phyloP scores from a whole-genome alignment of 768 basidiomycete species.

The Boletus rex-veris region DNA sequence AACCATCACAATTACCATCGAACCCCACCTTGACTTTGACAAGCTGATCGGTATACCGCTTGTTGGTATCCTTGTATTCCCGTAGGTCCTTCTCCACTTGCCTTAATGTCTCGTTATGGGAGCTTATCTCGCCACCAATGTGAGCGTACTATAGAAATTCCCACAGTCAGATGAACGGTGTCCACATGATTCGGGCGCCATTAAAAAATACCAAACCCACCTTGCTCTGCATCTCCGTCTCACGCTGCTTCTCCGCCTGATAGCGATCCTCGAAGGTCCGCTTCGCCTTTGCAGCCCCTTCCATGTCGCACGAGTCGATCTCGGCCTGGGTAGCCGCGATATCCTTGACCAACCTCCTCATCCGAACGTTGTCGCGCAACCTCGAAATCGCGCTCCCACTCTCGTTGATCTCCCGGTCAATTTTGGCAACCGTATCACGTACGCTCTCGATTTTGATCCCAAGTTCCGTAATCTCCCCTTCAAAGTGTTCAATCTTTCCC shows the following conservation, averaged over 20 bases:
- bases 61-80: slow-evolving; percentile 85
- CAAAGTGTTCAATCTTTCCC: slow-evolving; percentile 47
- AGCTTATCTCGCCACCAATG: slow-evolving; percentile 78
- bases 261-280: slow-evolving; percentile 84
- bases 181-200: neutral
- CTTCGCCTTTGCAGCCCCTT: slow-evolving; percentile 79
- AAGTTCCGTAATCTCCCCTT: slow-evolving; percentile 43
- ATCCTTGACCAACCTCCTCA: slow-evolving; percentile 63
- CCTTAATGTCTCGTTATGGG: slow-evolving; percentile 63
- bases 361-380: slow-evolving; percentile 79
- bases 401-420: slow-evolving; percentile 79
- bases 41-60: slow-evolving; percentile 84
- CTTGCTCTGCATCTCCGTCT: slow-evolving; percentile 66
- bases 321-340: slow-evolving; percentile 65
- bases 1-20: neutral
- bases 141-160: slow-evolving; percentile 59
- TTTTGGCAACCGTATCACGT: slow-evolving; percentile 45
- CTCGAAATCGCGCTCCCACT: slow-evolving; percentile 66
- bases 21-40: slow-evolving; percentile 84
- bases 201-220: slow-evolving; percentile 37
- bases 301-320: slow-evolving; percentile 77
- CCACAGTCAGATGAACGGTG: neutral
- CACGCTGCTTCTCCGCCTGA: slow-evolving; percentile 63
- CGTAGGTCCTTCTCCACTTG: slow-evolving; percentile 65
- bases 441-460: slow-evolving; percentile 39